A percentile compares a stretch with the other conserved stretches of the same genome.
phyloP scores from a whole-genome alignment of 139 green algal species.

The Haematococcus sp. region DNA sequence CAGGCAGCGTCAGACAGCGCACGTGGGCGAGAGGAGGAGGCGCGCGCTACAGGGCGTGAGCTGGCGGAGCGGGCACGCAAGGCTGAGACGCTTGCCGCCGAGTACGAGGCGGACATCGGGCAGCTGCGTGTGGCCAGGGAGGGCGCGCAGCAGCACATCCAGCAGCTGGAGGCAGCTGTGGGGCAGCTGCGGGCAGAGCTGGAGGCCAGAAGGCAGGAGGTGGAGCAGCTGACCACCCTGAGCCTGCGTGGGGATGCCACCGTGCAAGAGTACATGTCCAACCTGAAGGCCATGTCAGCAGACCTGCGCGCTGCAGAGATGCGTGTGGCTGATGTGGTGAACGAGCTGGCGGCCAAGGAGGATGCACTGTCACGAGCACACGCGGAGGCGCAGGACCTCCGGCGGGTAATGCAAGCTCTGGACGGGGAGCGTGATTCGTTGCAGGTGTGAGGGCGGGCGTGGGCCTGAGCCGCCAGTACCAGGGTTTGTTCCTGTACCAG shows the following conservation, averaged over 20 bases:
- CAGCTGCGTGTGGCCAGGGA: conserved; percentile 32
- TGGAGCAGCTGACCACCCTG: conserved; percentile 63
- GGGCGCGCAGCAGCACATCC: conserved; percentile 7
- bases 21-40: conserved; percentile 38
- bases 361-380: conserved; percentile 25
- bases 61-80: conserved; percentile 50
- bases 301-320: conserved; percentile 52
- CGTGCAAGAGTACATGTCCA: conserved; percentile 68
- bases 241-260: conserved; percentile 65
- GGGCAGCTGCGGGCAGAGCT: conserved; percentile 11
- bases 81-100: conserved; percentile 44
- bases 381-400: conserved; percentile 29
- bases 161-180: conserved; percentile 22
- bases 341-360: conserved; percentile 34
- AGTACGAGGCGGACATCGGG: conserved; percentile 43
- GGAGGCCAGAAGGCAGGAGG: conserved; percentile 31
- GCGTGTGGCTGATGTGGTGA: conserved; percentile 33
- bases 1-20: conserved; percentile 25
- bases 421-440: conserved; percentile 41
- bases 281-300: conserved; percentile 48
- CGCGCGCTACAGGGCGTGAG: conserved; percentile 29
- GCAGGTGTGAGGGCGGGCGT: conserved; percentile 21
- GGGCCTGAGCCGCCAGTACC: too few relatives aligned
- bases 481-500: too few relatives aligned
- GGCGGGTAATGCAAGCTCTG: conserved; percentile 16